Evolutionary conservation across 345 rosid genomes (phyloP), one percentile per base, ranked within the genome.

Genomic region (Bruguiera parviflora): DNA sequence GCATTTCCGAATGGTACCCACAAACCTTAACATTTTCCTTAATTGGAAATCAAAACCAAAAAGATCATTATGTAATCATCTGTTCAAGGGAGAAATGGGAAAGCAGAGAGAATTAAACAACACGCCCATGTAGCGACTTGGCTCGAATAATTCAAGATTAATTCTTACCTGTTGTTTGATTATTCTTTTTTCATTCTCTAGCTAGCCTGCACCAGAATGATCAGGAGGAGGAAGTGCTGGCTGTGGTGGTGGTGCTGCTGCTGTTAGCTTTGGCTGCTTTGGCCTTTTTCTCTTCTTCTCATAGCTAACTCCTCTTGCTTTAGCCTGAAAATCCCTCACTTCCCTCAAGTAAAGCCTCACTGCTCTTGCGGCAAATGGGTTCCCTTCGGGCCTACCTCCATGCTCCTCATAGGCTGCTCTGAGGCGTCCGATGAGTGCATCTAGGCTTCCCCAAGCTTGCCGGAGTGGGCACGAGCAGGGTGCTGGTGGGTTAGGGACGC

Each of bases 371-470:
- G 90, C 98, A 47, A 93, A 91, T 3, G 98, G 98, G 85, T 89
- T 93, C 11, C 84, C 84, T 73, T 91, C 98, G 0, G 97, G 91
- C 64, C 83, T 76, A 25, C 97, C 91, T 8, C 98, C 98, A 64
- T 90, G 84, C 71, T 93, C 97, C 76, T 93, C 98, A 56, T 82
- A 90, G 6, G 98, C 98, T 6, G 98, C 97, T n/a, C 98, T 76
- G 39, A 93, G 96, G 39, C 98, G 88, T 11, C 97, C 98, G 35
- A 93, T 91, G 73, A 93, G 94, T n/a, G 98, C 96, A 35, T 91
- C 98, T 0, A 92, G 92, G 84, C 98, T 92, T 61, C 98, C 98
- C 98, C 98, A 92, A 3, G 98, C 98, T 66, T 93, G 98, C 2
- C 89, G 83, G 63, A 93, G 89, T 13, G 97, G 98, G 67, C 98